Evolutionary conservation across 2,329 filamentous ascomycete genomes (phyloP).

Genomic region (Aureobasidium sp.): DNA sequence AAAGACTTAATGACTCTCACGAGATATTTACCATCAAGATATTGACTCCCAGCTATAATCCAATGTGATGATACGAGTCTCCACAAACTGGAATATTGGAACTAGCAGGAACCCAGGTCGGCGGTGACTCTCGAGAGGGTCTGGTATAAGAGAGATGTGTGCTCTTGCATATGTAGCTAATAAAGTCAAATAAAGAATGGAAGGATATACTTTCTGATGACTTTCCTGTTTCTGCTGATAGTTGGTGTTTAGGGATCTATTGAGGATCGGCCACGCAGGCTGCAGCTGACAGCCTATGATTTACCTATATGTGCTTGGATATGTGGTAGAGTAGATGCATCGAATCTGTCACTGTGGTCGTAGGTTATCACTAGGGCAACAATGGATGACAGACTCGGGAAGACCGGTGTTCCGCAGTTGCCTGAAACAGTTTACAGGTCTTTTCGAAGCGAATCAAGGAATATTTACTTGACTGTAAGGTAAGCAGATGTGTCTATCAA

Average conservation of each 20-base stretch:
- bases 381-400: background rate
- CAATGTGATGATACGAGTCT: background rate
- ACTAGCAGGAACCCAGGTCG: background rate
- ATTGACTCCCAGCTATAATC: background rate
- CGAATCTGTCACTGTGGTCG: background rate
- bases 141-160: background rate
- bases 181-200: background rate
- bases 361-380: background rate
- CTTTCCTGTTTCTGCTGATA: background rate
- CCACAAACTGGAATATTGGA: background rate
- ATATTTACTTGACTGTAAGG: background rate
- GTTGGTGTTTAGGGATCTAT: background rate
- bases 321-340: background rate
- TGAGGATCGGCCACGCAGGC: background rate
- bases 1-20: background rate
- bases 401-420: background rate
- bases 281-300: background rate
- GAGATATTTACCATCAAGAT: background rate
- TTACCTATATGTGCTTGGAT: background rate
- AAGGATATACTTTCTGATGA: background rate
- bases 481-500: background rate
- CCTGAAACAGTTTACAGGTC: background rate
- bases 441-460: background rate
- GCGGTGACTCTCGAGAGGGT: background rate
- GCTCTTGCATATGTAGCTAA: background rate